Evolutionary conservation across 805 yeast genomes (phyloP).

Genomic region (Kluyveromyces dobzhanskii): DNA sequence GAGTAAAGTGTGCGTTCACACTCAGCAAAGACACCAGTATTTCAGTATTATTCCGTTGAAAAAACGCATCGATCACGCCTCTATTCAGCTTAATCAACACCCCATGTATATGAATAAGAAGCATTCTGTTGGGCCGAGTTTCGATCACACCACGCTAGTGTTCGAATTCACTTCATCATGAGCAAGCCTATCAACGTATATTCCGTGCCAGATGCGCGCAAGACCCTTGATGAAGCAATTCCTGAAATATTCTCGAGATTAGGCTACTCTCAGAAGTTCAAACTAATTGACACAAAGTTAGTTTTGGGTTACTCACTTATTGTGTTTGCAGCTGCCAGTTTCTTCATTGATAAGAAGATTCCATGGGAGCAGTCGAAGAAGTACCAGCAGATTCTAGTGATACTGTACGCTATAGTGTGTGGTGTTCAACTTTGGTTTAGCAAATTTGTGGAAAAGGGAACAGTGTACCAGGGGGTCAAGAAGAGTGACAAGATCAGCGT

Average conservation of each 20-base stretch:
- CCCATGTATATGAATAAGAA: too few relatives aligned
- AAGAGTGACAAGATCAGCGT: conserved; percentile 27
- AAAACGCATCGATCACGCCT: too few relatives aligned
- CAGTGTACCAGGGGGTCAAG: conserved; percentile 37
- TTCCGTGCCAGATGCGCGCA: conserved; percentile 24
- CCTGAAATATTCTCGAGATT: conserved; percentile 20
- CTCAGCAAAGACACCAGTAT: too few relatives aligned
- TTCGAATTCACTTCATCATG: too few relatives aligned
- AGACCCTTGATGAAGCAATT: conserved; percentile 24
- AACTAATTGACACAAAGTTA: conserved; percentile 36
- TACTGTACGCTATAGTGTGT: conserved; percentile 34
- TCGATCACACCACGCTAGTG: too few relatives aligned
- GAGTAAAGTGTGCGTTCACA: too few relatives aligned
- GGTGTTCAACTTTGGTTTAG: conserved; percentile 32
- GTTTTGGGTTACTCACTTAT: conserved; percentile 45
- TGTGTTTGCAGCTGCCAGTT: conserved; percentile 40
- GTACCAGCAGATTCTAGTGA: conserved; percentile 35
- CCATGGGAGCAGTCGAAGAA: conserved; percentile 34
- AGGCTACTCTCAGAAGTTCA: conserved; percentile 17
- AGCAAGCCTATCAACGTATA: conserved; percentile 27
- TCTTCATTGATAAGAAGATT: conserved; percentile 41
- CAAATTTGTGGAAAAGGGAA: conserved; percentile 33
- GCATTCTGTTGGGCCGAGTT: too few relatives aligned
- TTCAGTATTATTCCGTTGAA: too few relatives aligned
- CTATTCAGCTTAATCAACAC: too few relatives aligned